Evolutionary conservation across 768 basidiomycete species (phyloP).

Genomic region (Trametes cingulata): DNA sequence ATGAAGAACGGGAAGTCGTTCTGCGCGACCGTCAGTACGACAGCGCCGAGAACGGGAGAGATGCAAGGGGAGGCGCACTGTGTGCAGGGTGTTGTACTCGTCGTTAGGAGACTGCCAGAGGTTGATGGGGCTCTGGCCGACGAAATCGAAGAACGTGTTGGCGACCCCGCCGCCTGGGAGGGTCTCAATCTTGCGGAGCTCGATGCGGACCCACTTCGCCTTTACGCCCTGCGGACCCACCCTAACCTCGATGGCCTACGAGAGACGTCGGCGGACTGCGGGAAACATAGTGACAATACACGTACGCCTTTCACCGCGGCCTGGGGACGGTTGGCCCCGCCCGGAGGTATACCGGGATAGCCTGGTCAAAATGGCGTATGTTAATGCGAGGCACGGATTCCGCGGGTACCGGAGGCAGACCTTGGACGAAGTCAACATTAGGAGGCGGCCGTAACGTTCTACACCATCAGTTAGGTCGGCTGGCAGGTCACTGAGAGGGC

Average conservation of each 20-base stretch:
- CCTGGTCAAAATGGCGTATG: slow-evolving; percentile 43
- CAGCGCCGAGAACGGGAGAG: neutral
- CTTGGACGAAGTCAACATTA: slow-evolving; percentile 87
- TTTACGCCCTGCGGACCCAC: slow-evolving; percentile 74
- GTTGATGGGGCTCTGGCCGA: slow-evolving; percentile 79
- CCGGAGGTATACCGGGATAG: slow-evolving; percentile 88
- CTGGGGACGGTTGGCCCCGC: slow-evolving; percentile 70
- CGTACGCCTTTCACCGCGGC: slow-evolving; percentile 85
- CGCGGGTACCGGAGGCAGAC: slow-evolving; percentile 39
- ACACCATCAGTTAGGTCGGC: neutral
- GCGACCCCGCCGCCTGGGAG: slow-evolving; percentile 68
- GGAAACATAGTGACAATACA: slow-evolving; percentile 24
- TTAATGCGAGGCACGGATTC: neutral
- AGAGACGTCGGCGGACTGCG: slow-evolving; percentile 15
- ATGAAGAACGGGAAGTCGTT: slow-evolving; percentile 90
- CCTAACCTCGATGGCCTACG: slow-evolving; percentile 83
- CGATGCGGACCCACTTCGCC: slow-evolving; percentile 90
- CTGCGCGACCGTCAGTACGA: slow-evolving; percentile 38
- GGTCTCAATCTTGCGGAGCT: slow-evolving; percentile 88
- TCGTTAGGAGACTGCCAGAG: slow-evolving; percentile 75
- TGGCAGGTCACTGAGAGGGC: neutral
- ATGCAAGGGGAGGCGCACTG: slow-evolving; percentile 45
- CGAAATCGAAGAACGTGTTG: slow-evolving; percentile 76
- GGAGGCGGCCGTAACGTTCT: slow-evolving; percentile 86
- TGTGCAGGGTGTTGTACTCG: slow-evolving; percentile 67